Conservation (phyloP, 495 filamentous ascomycete species). For the Aspergillus leporis region DNA sequence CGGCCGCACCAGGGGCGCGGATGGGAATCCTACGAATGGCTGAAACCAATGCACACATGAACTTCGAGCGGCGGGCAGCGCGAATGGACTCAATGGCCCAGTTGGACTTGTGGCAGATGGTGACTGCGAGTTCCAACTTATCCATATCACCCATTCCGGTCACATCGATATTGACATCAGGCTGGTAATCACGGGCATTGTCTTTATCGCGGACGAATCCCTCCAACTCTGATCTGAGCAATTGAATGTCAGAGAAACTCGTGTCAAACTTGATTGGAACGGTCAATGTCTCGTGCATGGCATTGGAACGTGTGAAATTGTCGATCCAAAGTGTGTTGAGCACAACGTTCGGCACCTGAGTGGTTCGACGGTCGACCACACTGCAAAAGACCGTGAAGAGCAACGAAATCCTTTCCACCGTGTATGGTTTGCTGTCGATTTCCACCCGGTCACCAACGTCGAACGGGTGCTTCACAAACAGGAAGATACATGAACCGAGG, state of each 20-base stretch:
- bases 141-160: slow-evolving; percentile 82
- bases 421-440: slow-evolving; percentile 65
- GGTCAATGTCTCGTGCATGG: slow-evolving; percentile 85
- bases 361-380: slow-evolving; percentile 76
- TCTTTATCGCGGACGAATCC: slow-evolving; percentile 81
- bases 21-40: slow-evolving; percentile 87
- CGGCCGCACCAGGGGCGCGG: slow-evolving; percentile 40
- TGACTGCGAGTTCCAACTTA: slow-evolving; percentile 78
- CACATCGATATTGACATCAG: slow-evolving; percentile 75
- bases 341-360: slow-evolving; percentile 87
- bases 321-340: slow-evolving; percentile 91
- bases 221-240: slow-evolving; percentile 77
- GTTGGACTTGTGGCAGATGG: slow-evolving; percentile 91
- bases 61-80: slow-evolving; percentile 83
- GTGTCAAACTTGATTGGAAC: slow-evolving; percentile 84
- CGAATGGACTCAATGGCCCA: slow-evolving; percentile 92
- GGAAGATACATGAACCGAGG: slow-evolving; percentile 92
- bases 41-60: slow-evolving; percentile 90
- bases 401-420: slow-evolving; percentile 92
- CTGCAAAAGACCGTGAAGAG: slow-evolving; percentile 92
- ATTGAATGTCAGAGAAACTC: slow-evolving; percentile 80
- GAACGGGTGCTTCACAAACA: slow-evolving; percentile 95
- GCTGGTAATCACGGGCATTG: slow-evolving; percentile 89
- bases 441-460: slow-evolving; percentile 95
- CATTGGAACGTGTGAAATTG: slow-evolving; percentile 84